Conservation (phyloP, 148 eudicot genomes). For the Gaultheria prostrata region DNA sequence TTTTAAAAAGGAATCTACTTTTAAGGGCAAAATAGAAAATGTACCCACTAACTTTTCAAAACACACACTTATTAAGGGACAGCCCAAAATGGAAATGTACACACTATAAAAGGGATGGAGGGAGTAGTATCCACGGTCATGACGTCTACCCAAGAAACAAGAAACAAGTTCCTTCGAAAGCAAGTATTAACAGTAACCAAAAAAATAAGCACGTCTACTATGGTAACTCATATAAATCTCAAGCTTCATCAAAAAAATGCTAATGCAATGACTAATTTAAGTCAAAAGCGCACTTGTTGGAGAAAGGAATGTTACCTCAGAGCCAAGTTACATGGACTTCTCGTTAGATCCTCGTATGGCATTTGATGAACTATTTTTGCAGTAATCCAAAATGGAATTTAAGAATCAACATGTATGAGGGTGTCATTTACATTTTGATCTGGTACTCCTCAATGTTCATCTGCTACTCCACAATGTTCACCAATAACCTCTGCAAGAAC, state of each 20-base stretch:
- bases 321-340: not conserved
- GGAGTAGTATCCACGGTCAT: too few species aligned
- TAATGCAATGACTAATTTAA: not conserved
- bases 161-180: too few species aligned
- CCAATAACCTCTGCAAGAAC: constrained; percentile 57
- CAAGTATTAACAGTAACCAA: not conserved
- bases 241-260: constrained; percentile 5
- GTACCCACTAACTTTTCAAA: too few species aligned
- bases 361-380: not conserved
- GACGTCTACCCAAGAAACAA: too few species aligned
- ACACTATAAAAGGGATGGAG: too few species aligned
- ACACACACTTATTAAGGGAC: too few species aligned
- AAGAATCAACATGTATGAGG: not conserved
- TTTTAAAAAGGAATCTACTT: too few species aligned
- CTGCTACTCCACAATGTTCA: constrained; percentile 2
- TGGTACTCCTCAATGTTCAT: constrained; percentile 1
- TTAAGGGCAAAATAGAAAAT: too few species aligned
- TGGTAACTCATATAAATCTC: not conserved
- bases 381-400: not conserved
- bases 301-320: not conserved
- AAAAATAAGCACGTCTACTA: not conserved
- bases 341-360: not conserved
- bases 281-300: not conserved
- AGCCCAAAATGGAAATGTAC: too few species aligned
- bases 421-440: not conserved